phyloP scores from a whole-genome alignment of 1,284 basidiomycete species.

The Agroathelia rolfsii region DNA sequence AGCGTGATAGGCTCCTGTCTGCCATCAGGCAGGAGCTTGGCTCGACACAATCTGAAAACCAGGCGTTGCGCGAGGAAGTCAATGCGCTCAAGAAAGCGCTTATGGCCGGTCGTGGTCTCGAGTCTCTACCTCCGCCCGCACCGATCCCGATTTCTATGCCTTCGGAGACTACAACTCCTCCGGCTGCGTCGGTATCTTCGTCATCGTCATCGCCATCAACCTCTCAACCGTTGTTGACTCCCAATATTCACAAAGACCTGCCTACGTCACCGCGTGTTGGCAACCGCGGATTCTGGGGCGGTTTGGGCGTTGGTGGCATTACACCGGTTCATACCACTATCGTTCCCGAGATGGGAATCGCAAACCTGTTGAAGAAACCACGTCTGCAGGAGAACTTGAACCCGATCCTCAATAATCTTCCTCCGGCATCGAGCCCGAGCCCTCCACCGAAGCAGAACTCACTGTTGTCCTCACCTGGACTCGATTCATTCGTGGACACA shows the following conservation, averaged over 20 bases:
- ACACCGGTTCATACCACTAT: constrained; percentile 82
- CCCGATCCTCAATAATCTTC: constrained; percentile 47
- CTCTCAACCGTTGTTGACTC: constrained; percentile 36
- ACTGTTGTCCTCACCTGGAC: constrained; percentile 20
- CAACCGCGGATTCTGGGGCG: constrained; percentile 60
- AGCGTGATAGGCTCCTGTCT: constrained; percentile 85
- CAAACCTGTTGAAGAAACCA: too few species aligned
- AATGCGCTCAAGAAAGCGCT: constrained; percentile 73
- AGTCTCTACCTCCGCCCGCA: constrained; percentile 35
- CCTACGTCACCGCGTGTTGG: constrained; percentile 49
- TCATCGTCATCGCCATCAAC: constrained; percentile 22
- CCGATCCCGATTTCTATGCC: constrained; percentile 26
- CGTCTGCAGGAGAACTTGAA: constrained; percentile 80
- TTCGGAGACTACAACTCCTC: constrained; percentile 13
- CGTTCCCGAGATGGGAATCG: constrained; percentile 43
- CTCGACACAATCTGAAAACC: constrained; percentile 73
- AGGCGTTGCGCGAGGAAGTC: constrained; percentile 78
- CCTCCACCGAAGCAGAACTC: constrained; percentile 6
- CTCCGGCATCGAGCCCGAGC: constrained; percentile 10
- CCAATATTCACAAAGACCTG: constrained; percentile 81
- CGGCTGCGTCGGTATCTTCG: constrained; percentile 14
- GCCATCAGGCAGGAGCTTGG: constrained; percentile 83
- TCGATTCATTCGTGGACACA: constrained; percentile 64
- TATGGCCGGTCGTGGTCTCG: constrained; percentile 46
- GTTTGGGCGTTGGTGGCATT: constrained; percentile 48